Evolutionary conservation across 257 asterid genomes (phyloP).

Genomic region (Solanum pinnatisectum): DNA sequence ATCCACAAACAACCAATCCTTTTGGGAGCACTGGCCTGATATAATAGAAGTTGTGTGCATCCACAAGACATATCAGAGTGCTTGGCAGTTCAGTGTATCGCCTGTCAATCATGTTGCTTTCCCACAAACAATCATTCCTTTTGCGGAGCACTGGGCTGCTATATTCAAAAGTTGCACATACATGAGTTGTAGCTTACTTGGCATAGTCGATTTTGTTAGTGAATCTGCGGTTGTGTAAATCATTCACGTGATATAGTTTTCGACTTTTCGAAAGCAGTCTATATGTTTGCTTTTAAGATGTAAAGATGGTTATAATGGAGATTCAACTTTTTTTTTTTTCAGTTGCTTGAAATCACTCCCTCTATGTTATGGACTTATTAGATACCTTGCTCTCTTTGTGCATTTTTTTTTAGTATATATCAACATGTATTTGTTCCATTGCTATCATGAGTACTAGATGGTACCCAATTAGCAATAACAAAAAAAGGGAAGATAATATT

Average conservation of each 20-base stretch:
- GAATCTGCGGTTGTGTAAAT: constrained; percentile 15
- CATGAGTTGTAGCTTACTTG: constrained; percentile 18
- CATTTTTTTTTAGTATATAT: neutral
- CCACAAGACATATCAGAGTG: constrained; percentile 1
- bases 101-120: constrained; percentile 51
- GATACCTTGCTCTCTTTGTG: neutral
- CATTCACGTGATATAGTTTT: constrained; percentile 5
- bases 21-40: constrained; percentile 62
- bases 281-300: constrained; percentile 2
- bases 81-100: constrained; percentile 40
- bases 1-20: constrained; percentile 59
- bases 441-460: no score
- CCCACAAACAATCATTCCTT: constrained; percentile 53
- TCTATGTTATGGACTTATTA: neutral
- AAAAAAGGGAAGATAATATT: no score
- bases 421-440: neutral
- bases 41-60: constrained; percentile 10
- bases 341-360: neutral
- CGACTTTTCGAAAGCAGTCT: constrained; percentile 11
- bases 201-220: constrained; percentile 40
- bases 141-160: constrained; percentile 31
- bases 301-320: neutral
- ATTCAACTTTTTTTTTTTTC: neutral
- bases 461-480: no score
- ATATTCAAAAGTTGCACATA: constrained; percentile 4